Conservation (phyloP, 2,329 filamentous ascomycete genomes). For the Colletotrichum tofieldiae region DNA sequence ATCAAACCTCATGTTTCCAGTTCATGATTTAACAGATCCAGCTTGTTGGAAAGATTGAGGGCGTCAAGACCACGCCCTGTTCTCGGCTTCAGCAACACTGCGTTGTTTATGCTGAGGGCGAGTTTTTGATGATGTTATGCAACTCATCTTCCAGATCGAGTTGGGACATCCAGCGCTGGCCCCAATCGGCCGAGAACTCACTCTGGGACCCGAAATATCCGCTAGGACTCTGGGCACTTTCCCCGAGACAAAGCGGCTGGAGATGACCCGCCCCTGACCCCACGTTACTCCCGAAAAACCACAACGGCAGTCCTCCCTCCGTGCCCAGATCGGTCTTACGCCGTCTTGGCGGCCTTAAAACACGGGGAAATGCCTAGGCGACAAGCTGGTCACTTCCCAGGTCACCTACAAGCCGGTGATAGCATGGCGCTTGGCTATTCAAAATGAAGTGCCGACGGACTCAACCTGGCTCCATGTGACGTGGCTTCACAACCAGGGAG, state of each 20-base stretch:
- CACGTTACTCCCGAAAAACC: constrained; percentile 1
- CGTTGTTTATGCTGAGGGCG: not conserved
- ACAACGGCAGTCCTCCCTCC: constrained; percentile 3
- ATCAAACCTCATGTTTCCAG: not conserved
- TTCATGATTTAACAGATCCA: not conserved
- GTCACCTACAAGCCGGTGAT: not conserved
- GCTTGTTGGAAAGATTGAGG: no score
- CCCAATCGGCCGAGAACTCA: not conserved
- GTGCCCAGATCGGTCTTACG: not conserved
- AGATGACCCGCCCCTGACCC: not conserved
- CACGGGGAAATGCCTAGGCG: not conserved
- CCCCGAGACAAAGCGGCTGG: not conserved
- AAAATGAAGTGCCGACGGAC: not conserved
- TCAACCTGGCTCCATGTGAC: not conserved
- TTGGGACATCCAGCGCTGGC: not conserved
- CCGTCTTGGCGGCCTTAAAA: not conserved
- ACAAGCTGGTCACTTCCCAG: not conserved
- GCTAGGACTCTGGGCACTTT: not conserved
- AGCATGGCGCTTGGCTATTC: not conserved
- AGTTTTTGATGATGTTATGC: not conserved
- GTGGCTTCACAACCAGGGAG: not conserved
- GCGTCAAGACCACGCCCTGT: no score
- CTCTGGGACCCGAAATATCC: not conserved
- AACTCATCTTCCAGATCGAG: no score
- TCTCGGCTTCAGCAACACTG: not conserved